These are phyloP conservation scores for Boletus pseudo-olivaceus DNA, from an alignment of 768 basidiomycete genomes.

Conservation along the genomic window DNA sequence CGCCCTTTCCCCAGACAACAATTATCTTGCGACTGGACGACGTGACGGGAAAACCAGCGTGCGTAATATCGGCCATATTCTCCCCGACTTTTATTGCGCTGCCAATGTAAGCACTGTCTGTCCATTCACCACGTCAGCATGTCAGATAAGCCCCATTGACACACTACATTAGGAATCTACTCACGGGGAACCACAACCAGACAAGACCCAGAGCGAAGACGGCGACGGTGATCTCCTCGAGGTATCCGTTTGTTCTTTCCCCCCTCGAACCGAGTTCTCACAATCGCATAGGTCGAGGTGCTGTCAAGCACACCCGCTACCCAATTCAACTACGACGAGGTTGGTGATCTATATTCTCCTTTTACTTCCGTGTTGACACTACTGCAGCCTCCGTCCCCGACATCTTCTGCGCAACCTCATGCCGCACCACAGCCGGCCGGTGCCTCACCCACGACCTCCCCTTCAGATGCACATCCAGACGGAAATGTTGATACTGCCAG, in stretches of 20 bases:
- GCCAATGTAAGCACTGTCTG: not conserved
- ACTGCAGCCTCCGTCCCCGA: not conserved
- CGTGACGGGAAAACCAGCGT: not conserved
- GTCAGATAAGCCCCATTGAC: not conserved
- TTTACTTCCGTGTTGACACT: not conserved
- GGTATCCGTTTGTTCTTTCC: not conserved
- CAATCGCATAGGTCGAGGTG: not conserved
- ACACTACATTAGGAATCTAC: not conserved
- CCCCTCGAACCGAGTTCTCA: not conserved
- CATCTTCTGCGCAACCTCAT: not conserved
- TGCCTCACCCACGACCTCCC: not conserved
- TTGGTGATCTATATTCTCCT: not conserved
- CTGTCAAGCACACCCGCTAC: not conserved
- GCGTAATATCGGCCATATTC: too few species aligned
- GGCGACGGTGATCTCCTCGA: not conserved
- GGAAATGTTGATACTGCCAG: accelerated
- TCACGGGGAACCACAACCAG: not conserved
- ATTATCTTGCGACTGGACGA: not conserved
- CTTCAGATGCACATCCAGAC: not conserved
- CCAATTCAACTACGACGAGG: not conserved
- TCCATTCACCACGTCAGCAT: not conserved
- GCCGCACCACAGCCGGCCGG: too few species aligned
- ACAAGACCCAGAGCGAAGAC: not conserved
- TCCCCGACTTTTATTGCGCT: not conserved
- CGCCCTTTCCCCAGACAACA: not conserved